Conservation (phyloP, 2,329 filamentous ascomycete genomes). For the Cercospora brassicicola region DNA sequence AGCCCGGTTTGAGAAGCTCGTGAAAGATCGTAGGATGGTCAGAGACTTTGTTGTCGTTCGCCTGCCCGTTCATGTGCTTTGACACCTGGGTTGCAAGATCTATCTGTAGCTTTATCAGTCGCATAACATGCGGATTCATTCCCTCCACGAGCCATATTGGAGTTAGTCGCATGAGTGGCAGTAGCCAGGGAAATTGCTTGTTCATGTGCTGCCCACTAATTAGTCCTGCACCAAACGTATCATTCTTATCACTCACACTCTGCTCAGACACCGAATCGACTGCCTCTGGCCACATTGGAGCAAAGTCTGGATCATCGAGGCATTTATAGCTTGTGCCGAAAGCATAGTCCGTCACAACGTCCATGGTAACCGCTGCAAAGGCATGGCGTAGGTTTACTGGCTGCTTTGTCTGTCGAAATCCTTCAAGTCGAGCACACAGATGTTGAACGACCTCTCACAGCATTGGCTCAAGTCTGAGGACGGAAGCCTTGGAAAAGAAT, state of each 20-base stretch:
- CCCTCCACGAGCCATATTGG: constrained; percentile 16
- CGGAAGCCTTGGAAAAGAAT: constrained; percentile 18
- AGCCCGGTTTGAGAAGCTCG: neutral
- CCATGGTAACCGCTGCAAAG: constrained; percentile 17
- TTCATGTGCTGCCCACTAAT: constrained; percentile 4
- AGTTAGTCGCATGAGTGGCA: constrained; percentile 13
- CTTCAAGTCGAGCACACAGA: constrained; percentile 15
- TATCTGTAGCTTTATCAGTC: constrained; percentile 17
- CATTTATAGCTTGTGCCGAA: constrained; percentile 15
- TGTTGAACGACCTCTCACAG: constrained; percentile 11
- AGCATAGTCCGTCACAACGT: constrained; percentile 19
- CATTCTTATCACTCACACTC: constrained; percentile 1
- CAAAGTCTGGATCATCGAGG: constrained; percentile 17
- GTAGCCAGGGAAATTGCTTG: constrained; percentile 19
- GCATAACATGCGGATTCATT: constrained; percentile 17
- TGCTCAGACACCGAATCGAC: constrained; percentile 15
- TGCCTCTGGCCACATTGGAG: constrained; percentile 15
- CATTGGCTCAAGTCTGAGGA: constrained; percentile 15
- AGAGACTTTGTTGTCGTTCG: constrained; percentile 4
- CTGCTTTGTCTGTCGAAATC: constrained; percentile 7
- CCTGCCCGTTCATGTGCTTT: constrained; percentile 8
- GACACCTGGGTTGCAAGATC: constrained; percentile 14
- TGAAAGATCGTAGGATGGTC: constrained; percentile 18
- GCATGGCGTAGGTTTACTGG: constrained; percentile 19
- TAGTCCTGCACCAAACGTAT: neutral